Conservation (phyloP, 495 filamentous ascomycete species). For the Xylaria venustula region DNA sequence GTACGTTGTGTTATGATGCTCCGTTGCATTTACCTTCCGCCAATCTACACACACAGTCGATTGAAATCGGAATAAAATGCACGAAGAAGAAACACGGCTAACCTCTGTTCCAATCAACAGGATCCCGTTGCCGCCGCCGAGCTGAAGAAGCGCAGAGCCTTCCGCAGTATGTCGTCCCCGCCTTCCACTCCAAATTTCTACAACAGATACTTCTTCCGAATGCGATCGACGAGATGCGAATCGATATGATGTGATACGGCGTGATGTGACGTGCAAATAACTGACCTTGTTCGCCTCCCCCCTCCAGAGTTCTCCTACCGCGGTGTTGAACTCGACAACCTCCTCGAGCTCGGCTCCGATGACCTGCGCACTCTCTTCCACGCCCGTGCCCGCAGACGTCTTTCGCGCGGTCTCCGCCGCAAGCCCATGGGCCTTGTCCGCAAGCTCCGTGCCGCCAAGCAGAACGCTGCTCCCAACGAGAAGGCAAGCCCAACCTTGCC, state of each 20-base stretch:
- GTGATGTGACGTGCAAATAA: neutral
- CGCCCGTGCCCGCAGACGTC: conserved; percentile 95
- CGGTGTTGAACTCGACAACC: conserved; percentile 93
- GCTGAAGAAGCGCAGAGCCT: conserved; percentile 98
- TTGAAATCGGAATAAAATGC: too few species aligned
- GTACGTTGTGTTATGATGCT: conserved; percentile 54
- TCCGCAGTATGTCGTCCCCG: conserved; percentile 59
- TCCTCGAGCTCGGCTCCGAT: conserved; percentile 97
- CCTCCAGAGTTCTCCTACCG: conserved; percentile 86
- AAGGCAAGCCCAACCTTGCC: conserved; percentile 55
- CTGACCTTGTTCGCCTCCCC: neutral
- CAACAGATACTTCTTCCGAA: too few species aligned
- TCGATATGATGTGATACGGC: neutral
- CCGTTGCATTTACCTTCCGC: conserved; percentile 6
- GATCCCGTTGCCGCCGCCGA: conserved; percentile 94
- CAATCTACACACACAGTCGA: neutral
- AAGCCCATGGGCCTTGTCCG: conserved; percentile 99
- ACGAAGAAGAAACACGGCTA: conserved; percentile 28
- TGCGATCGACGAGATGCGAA: too few species aligned
- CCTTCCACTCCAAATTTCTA: too few species aligned
- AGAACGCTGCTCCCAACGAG: conserved; percentile 99
- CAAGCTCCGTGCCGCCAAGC: conserved; percentile 99
- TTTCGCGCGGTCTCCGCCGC: conserved; percentile 99
- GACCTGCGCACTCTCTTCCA: conserved; percentile 99
- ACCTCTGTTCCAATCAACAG: conserved; percentile 46